phyloP scores from a whole-genome alignment of 1,284 basidiomycete species.

The Gymnopus androsaceus region DNA sequence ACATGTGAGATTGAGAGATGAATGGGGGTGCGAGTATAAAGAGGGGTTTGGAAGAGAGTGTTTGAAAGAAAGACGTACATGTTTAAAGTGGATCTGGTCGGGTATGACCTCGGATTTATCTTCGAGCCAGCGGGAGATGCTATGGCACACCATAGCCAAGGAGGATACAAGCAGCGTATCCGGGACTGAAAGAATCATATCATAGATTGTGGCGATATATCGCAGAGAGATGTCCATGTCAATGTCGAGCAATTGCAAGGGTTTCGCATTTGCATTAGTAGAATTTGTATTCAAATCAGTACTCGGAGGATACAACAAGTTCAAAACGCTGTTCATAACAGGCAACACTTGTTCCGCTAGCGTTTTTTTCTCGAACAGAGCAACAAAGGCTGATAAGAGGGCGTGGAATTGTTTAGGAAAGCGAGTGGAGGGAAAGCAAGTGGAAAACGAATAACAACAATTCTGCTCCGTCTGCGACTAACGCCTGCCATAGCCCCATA shows the following conservation, averaged over 20 bases:
- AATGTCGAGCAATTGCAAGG: no score
- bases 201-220: slow-evolving; percentile 36
- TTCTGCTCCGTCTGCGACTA: neutral
- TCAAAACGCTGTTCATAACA: slow-evolving; percentile 31
- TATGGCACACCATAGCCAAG: slow-evolving; percentile 37
- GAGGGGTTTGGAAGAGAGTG: no score
- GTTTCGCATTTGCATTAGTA: no score
- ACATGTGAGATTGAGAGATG: no score
- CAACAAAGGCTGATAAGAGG: neutral
- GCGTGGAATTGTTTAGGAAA: slow-evolving; percentile 4
- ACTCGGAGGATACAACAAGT: slow-evolving; percentile 35
- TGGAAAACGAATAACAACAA: neutral
- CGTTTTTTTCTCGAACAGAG: neutral
- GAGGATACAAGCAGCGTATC: slow-evolving; percentile 29
- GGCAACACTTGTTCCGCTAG: neutral
- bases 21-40: no score
- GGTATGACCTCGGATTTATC: slow-evolving; percentile 44
- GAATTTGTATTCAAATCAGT: slow-evolving; percentile 29
- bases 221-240: slow-evolving; percentile 33
- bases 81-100: slow-evolving; percentile 44
- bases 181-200: slow-evolving; percentile 31
- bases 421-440: neutral
- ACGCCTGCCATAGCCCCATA: neutral
- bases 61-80: no score
- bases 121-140: slow-evolving; percentile 52